A percentile compares a stretch with the other conserved stretches of the same genome.
phyloP scores from a whole-genome alignment of 2,329 filamentous ascomycete species.

The Trichoderma koningiopsis region DNA sequence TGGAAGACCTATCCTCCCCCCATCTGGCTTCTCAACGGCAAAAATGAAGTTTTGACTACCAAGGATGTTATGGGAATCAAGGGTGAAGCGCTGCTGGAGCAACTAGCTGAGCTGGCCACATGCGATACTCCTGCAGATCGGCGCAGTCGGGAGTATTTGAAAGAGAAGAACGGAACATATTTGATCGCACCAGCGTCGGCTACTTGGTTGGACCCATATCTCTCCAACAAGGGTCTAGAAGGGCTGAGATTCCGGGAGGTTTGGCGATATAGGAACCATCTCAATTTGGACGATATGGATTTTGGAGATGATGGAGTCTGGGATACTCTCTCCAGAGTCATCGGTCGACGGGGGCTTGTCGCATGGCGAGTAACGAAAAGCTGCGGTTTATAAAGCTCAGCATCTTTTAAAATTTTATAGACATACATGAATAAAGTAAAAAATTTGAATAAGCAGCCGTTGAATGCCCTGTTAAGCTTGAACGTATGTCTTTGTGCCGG shows the following conservation, averaged over 20 bases:
- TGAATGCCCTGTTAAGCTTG: too few species aligned
- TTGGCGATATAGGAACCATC: constrained; percentile 67
- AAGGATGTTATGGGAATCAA: constrained; percentile 74
- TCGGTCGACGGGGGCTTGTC: constrained; percentile 63
- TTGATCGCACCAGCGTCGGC: constrained; percentile 75
- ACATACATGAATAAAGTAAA: constrained; percentile 8
- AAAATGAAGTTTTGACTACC: constrained; percentile 71
- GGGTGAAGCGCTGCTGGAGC: constrained; percentile 59
- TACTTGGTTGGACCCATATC: constrained; percentile 66
- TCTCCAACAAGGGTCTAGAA: constrained; percentile 59
- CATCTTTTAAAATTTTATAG: background rate
- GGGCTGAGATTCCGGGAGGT: constrained; percentile 68
- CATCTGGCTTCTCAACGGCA: constrained; percentile 76
- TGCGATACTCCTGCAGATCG: constrained; percentile 63
- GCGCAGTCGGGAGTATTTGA: constrained; percentile 57
- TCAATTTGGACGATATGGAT: constrained; percentile 80
- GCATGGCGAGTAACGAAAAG: constrained; percentile 68
- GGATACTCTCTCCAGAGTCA: constrained; percentile 68
- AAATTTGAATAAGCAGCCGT: background rate
- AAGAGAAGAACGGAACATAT: constrained; percentile 65
- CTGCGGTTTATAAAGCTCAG: constrained; percentile 40
- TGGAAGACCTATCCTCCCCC: constrained; percentile 87
- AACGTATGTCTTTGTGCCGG: background rate
- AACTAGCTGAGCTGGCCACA: constrained; percentile 61
- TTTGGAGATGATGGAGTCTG: constrained; percentile 76